Base-by-base conservation (phyloP, 75 land plant species). In the Cryptomeria japonica region DNA sequence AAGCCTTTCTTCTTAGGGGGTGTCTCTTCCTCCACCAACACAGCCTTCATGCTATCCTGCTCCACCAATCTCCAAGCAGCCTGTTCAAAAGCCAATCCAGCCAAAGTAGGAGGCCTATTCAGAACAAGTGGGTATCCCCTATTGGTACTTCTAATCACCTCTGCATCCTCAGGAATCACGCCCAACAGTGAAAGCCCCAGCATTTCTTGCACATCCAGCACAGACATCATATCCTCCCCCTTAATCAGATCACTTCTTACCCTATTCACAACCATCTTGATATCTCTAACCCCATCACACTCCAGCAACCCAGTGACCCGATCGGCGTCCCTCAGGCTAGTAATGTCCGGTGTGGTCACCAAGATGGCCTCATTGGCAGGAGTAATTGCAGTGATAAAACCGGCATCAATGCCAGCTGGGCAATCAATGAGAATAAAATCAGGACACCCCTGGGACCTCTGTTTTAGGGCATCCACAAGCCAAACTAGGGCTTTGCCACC, bases 201-300 rank as follows among this genome's bases (percentile, higher is more conserved):
- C 99, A 98, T 98, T 85, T 98, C 99, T 84, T 98, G 99, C 47
- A 98, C 95, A 87, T 98, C 99, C 31, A 98, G 80, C 80, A 97
- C 97, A 13, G 99, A 98, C 99, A 98, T 98, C 99, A 98, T 98
- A 87, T 98, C 99, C 88, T 98, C 99, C 34, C 99, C 99, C 56
- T 93, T 94, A 18, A 98, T 97, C 94, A 98, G 89, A 89, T 98
- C 99, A 3, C 95, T 94, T 84, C 99, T 79, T n/a, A 97, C 99
- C 86, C 99, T 84, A 75, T 98, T 98, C 87, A 98, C 99, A 55
- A 98, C 91, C 98, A 98, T 98, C 93, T 98, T 98, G 58, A 98
- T 95, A 83, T 98, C 99, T 91, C 91, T 93, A 38, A 98, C 96
- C 41, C 98, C 99, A 80, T 98, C 99, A 76, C 99, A 98, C 89